Percentiles rank a stretch among this genome's conserved stretches.
These are phyloP conservation scores for Fusarium paranaense DNA, from an alignment of 2,329 filamentous ascomycete genomes.

Conservation along the genomic window DNA sequence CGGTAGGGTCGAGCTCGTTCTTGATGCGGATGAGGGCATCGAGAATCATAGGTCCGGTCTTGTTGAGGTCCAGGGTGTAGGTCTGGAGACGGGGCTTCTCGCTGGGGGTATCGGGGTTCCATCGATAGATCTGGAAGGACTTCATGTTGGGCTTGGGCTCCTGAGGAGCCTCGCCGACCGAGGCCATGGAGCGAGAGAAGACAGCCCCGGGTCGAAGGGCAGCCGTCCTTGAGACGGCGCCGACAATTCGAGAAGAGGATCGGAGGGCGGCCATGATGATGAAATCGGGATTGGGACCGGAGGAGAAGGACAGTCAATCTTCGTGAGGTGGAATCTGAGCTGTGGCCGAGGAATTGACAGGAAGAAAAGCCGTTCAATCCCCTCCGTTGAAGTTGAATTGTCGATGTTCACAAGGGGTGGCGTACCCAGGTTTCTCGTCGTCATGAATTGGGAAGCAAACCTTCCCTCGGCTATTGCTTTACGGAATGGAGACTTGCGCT, in stretches of 20 bases:
- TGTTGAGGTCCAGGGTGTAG: conserved; percentile 96
- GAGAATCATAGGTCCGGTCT: conserved; percentile 98
- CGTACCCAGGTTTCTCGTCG: conserved; percentile 41
- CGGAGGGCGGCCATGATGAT: conserved; percentile 71
- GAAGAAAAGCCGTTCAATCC: conserved; percentile 44
- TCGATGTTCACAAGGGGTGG: conserved; percentile 39
- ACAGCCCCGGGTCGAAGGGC: conserved; percentile 55
- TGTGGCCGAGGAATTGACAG: conserved; percentile 41
- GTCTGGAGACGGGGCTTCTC: conserved; percentile 96
- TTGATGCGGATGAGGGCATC: conserved; percentile 98
- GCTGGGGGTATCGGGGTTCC: conserved; percentile 93
- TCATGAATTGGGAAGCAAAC: conserved; percentile 45
- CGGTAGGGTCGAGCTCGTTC: conserved; percentile 96
- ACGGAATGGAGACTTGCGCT: conserved; percentile 26
- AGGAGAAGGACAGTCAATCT: conserved; percentile 45
- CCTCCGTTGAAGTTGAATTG: conserved; percentile 41
- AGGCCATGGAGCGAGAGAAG: conserved; percentile 66
- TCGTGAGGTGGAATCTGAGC: conserved; percentile 31
- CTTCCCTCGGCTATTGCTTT: conserved; percentile 48
- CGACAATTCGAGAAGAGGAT: conserved; percentile 66
- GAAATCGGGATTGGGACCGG: conserved; percentile 40
- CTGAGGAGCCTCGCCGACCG: conserved; percentile 69
- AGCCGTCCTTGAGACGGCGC: conserved; percentile 56
- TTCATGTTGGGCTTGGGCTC: conserved; percentile 79
- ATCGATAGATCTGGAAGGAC: conserved; percentile 98